Base-by-base conservation (phyloP, 148 eudicot species). In the Tetragonia tetragonoides region DNA sequence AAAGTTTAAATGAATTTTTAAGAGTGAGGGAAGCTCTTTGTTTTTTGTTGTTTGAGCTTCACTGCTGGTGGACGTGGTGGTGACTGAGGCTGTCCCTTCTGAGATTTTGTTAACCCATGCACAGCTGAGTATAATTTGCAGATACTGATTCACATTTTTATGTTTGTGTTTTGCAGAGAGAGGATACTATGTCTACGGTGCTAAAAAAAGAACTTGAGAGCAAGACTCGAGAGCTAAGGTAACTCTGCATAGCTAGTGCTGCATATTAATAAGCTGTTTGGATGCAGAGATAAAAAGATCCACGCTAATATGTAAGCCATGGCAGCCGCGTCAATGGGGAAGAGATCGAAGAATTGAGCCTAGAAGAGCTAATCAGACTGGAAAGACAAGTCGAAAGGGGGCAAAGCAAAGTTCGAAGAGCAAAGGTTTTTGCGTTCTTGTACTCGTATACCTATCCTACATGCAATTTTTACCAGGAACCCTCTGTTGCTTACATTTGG, bases 351-450 rank as follows among this genome's bases (percentile, higher is more conserved):
- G 78, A 53, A 17, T 14, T 82, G 69, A 68, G 72, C 78, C 74
- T 82, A 20, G 84, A 82, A 7, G 84, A 82, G 78, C 69, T 82
- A 60, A 77, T 78, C 63, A 82, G 67, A 69, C 78, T 82, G 1
- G 84, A 82, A 82, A 77, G 84, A 78, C 84, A 82, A 74, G 62
- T 82, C 34, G 84, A 78, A 37, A 82, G 47, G 66, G 78, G 81
- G 23, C 84, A 68, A 73, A 82, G 2, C 70, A 82, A 63, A 73
- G 37, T 82, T 54, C 78, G 74, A n/a, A 65, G 81, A 73, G 81
- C 81, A 47, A 82, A 82, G 84, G 84, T 82, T 77, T 77, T 44
- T 20, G 10, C 24, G 37, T 4, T 67, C 8, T 46, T 68, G 4
- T 24, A 49, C 21, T 12, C 18, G 20, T 5, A 10, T 23, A 61